These are phyloP conservation scores for Mycena kentingensis DNA, from an alignment of 768 basidiomycete genomes.

Conservation along the genomic window DNA sequence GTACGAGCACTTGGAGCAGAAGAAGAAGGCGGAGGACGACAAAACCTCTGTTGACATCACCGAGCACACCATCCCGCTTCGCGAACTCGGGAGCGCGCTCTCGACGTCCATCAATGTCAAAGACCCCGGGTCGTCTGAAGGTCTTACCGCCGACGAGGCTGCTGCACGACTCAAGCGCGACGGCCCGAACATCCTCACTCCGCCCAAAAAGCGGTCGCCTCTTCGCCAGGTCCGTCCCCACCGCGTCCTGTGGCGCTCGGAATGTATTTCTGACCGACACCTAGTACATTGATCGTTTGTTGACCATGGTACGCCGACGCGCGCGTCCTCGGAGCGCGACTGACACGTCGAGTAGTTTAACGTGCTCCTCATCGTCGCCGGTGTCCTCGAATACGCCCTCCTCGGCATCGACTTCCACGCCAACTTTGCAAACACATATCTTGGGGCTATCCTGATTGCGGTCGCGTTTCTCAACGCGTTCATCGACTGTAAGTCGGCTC, in stretches of 20 bases:
- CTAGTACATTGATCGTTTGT: slow-evolving; percentile 64
- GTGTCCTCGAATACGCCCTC: slow-evolving; percentile 65
- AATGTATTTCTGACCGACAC: slow-evolving; percentile 1
- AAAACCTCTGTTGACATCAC: slow-evolving; percentile 54
- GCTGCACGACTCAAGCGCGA: slow-evolving; percentile 54
- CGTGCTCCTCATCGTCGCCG: slow-evolving; percentile 65
- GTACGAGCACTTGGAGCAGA: slow-evolving; percentile 59
- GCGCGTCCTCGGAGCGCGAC: slow-evolving; percentile 30
- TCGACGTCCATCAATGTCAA: slow-evolving; percentile 54
- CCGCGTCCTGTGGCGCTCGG: slow-evolving; percentile 11
- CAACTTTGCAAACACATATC: slow-evolving; percentile 68
- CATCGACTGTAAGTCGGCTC: slow-evolving; percentile 57
- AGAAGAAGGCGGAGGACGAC: slow-evolving; percentile 39
- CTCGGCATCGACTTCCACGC: slow-evolving; percentile 63
- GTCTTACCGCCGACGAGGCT: slow-evolving; percentile 56
- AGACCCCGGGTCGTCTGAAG: slow-evolving; percentile 51
- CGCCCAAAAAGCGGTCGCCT: slow-evolving; percentile 67
- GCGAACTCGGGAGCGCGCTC: slow-evolving; percentile 41
- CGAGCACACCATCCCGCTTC: slow-evolving; percentile 54
- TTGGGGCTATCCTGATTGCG: slow-evolving; percentile 66
- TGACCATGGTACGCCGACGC: slow-evolving; percentile 40
- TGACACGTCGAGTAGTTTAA: slow-evolving; percentile 46
- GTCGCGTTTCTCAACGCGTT: slow-evolving; percentile 71
- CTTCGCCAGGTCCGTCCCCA: slow-evolving; percentile 52
- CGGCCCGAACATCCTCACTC: slow-evolving; percentile 65